Base-by-base conservation (phyloP, 345 rosid species). In the Populus ilicifolia region DNA sequence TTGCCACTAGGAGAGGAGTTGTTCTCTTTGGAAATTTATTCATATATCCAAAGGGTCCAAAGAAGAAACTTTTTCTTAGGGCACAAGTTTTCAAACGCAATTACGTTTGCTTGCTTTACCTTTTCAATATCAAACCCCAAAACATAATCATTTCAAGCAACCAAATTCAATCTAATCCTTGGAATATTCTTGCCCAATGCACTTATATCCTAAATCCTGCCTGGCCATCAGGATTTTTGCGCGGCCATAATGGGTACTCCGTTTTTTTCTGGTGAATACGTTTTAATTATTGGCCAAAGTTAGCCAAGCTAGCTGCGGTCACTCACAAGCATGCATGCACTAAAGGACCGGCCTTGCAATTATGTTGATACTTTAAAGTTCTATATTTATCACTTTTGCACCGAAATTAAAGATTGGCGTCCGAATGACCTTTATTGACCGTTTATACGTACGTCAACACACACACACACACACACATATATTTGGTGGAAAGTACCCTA, bases 81-180 rank as follows among this genome's bases (percentile, higher is more conserved):
- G 76, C 71, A 38, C 74, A 69, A 74, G 75, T 71, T 81, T 81
- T 83, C 79, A 81, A 79, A 59, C 73, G 69, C 62, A 41, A 44
- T 71, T 25, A 44, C 63, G 68, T 71, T 67, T 75, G 17, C 76
- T n/a, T 9, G 63, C 63, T n/a, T 5, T 59, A 9, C 29, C 29
- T 59, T 59, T 59, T 59, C 63, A 59, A 59, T 59, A 59, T 56
- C 23, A n/a, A 9, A n/a, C 63, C 14, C 63, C 29, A n/a, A n/a
- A 56, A 21, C 63, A 56, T 12, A n/a, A 17, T 36, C 62, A 12
- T 36, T 41, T 38, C 50, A 52, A 29, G 4, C 56, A 69, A 39
- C 69, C 56, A 72, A 62, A 27, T 67, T 35, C 30, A 27, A 18
- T 61, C 54, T 69, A 66, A 70, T 30, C 35, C 71, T 9, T 56